Evolutionary conservation across 2,329 filamentous ascomycete species (phyloP), one percentile per base, ranked within the genome.

Genomic region (Fusarium sulawesiense): DNA sequence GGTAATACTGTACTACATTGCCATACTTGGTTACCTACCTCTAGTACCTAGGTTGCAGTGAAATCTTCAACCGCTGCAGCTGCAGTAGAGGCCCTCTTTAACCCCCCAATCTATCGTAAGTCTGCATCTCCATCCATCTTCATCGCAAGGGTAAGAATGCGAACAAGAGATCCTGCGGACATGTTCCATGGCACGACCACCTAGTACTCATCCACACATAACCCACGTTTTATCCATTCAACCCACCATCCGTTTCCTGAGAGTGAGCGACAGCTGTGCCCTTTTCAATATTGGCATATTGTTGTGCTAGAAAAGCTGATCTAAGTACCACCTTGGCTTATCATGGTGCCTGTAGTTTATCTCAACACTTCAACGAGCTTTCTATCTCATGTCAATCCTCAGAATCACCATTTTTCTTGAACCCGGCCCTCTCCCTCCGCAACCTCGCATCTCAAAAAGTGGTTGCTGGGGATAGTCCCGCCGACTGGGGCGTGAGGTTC

Each of bases 161-260:
- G 37, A 71, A 64, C 49, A 42, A 56, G 55, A 55, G 58, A 68
- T 65, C 53, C 63, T 58, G 57, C 30, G 20, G 53, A 42, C 42
- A 53, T 71, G 58, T 71, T 65, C 67, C 67, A 70, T 68, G 59
- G 59, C 56, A 70, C 21, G 50, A 49, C 37, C 47, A 60, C 44
- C 42, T 23, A 23, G 21, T 23, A 59, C 65, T 47, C 55, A 61
- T 61, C 64, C 68, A 69, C 60, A 56, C 27, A 51, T 40, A 63
- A 48, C 54, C 41, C 49, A 68, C 50, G 49, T 59, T 59, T 12
- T 27, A 30, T 49, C 14, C 34, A 70, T 51, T 56, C 45, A 58
- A 56, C 53, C 66, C 47, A 51, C 61, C 44, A 37, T 41, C 25
- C 11, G 40, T 41, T 32, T 49, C 16, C 14, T 30, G 41, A 48